Conservation (phyloP, 108 stramenopile genomes). For the Cylindrotheca fusiformis region DNA sequence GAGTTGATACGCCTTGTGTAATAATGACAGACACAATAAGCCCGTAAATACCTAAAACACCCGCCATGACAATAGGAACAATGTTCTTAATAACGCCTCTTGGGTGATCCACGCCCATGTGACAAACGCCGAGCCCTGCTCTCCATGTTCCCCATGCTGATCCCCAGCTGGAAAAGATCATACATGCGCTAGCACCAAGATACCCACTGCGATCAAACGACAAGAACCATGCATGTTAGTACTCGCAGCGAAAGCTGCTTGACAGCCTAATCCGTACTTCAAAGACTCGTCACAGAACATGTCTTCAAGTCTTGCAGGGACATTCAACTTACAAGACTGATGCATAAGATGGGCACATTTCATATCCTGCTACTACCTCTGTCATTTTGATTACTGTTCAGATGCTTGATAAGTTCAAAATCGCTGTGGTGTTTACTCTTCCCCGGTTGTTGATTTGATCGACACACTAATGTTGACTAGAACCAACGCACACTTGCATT, state of each 20-base stretch:
- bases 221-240: too few relatives aligned
- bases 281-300: too few relatives aligned
- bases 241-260: too few relatives aligned
- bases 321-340: not conserved
- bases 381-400: constrained; percentile 47
- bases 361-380: constrained; percentile 48
- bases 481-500: too few relatives aligned
- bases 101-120: constrained; percentile 79
- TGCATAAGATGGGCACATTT: constrained; percentile 5
- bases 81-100: constrained; percentile 81
- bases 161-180: constrained; percentile 49
- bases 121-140: constrained; percentile 72
- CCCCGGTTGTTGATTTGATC: too few relatives aligned
- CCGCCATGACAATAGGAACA: constrained; percentile 89
- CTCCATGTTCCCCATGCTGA: constrained; percentile 79
- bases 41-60: constrained; percentile 84
- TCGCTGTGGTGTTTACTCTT: too few relatives aligned
- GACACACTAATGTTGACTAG: too few relatives aligned
- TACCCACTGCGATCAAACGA: constrained; percentile 43
- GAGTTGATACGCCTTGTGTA: constrained; percentile 47
- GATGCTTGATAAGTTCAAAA: too few relatives aligned
- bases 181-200: constrained; percentile 48
- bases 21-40: constrained; percentile 86
- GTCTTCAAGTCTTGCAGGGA: too few relatives aligned
- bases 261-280: too few relatives aligned